Evolutionary conservation across 73 alveolate species (phyloP), one percentile per base, ranked within the genome.

Genomic region (Paraurostyla sp.): DNA sequence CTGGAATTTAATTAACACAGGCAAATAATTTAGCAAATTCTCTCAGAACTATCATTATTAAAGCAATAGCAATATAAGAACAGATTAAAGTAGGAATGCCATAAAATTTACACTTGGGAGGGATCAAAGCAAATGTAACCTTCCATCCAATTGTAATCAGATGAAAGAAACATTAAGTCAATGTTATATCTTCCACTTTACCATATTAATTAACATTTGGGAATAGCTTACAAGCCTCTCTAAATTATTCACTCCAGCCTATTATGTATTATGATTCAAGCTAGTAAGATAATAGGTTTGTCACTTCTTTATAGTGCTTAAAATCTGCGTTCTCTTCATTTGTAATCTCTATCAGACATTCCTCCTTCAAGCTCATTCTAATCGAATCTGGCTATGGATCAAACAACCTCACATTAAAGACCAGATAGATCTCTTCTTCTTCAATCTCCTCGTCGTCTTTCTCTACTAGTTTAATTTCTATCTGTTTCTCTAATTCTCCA

Each of bases 11-110:
- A 51, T 90, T 90, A 11, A 90, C 91, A 76, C 97, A 93, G 9
- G 96, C 97, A 42, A 90, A 93, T 48, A 93, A 78, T 11, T 88
- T 69, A 0, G 96, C 96, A 42, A 93, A 45, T 87, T 93, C 97
- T 3, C 94, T 85, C 46, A 93, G 75, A 22, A 93, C 33, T n/a
- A 91, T 91, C 2, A 92, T 91, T 43, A 93, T 88, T 36, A 81
- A 13, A 16, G 93, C 94, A 23, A 86, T 80, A 42, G 87, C 48
- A 22, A 59, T 32, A n/a, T 90, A 83, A 54, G 94, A 85, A 30
- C 65, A 18, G 46, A 76, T 41, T 58, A 93, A 91, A 48, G 95
- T 69, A 13, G 89, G 92, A 95, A 95, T 84, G 7, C 97, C 97
- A 29, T 89, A 54, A 33, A 57, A 89, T 32, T 40, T 20, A 22